These are phyloP conservation scores for Annulohypoxylon nitens DNA, from an alignment of 495 filamentous ascomycete genomes.

Conservation along the genomic window DNA sequence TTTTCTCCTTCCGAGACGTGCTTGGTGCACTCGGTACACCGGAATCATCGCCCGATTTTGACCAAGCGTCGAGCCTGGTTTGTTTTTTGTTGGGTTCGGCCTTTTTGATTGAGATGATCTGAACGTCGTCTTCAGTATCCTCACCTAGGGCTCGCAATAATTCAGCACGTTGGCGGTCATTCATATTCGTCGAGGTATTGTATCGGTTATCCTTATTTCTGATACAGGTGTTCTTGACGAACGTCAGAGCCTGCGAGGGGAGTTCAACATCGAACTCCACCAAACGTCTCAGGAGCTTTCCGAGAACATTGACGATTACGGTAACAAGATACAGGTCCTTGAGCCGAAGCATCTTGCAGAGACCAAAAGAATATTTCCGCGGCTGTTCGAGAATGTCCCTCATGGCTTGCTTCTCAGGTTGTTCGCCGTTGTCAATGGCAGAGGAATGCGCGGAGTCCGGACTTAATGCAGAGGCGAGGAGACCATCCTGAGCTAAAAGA, in stretches of 20 bases:
- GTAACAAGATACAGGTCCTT: constrained; percentile 85
- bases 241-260: constrained; percentile 68
- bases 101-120: constrained; percentile 55
- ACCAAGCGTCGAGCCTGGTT: constrained; percentile 75
- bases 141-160: constrained; percentile 82
- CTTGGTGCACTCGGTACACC: constrained; percentile 47
- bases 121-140: constrained; percentile 70
- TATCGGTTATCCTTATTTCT: constrained; percentile 54
- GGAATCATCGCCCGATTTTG: constrained; percentile 52
- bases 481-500: constrained; percentile 83
- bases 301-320: constrained; percentile 72
- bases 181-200: constrained; percentile 77
- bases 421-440: constrained; percentile 58
- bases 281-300: constrained; percentile 77
- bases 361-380: constrained; percentile 70
- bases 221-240: constrained; percentile 69
- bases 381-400: constrained; percentile 72
- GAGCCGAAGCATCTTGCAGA: constrained; percentile 86
- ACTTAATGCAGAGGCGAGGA: constrained; percentile 77
- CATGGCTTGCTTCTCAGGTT: constrained; percentile 57
- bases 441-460: constrained; percentile 57
- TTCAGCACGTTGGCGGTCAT: constrained; percentile 82
- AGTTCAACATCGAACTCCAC: constrained; percentile 77
- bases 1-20: constrained; percentile 25
- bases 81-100: constrained; percentile 70